A percentile compares a stretch with the other conserved stretches of the same genome.
Evolutionary conservation across 768 basidiomycete species (phyloP).

Genomic region (Lactarius trivialis): DNA sequence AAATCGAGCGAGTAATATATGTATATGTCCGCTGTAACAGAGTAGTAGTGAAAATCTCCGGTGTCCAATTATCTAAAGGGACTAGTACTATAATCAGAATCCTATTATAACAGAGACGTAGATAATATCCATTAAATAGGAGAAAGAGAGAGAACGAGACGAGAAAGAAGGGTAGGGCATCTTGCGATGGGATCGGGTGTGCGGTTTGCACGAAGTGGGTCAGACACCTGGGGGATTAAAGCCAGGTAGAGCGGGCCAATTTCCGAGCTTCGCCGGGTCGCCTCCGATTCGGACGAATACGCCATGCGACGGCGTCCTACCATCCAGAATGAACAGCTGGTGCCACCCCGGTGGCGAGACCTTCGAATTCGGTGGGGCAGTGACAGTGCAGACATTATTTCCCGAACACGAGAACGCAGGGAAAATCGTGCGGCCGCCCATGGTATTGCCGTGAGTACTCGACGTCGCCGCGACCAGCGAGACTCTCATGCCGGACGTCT

Average conservation of each 20-base stretch:
- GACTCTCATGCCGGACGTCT: constrained; percentile 45
- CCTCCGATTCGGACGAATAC: constrained; percentile 77
- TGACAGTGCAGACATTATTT: constrained; percentile 60
- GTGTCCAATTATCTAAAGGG: too few species aligned
- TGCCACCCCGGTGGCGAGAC: constrained; percentile 76
- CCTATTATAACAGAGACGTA: too few species aligned
- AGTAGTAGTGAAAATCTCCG: too few species aligned
- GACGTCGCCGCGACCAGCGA: constrained; percentile 73
- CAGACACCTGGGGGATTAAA: constrained; percentile 61
- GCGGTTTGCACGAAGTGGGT: neutral
- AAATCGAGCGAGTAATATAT: too few species aligned
- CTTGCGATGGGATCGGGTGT: too few species aligned
- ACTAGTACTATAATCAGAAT: too few species aligned
- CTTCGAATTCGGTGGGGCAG: constrained; percentile 62
- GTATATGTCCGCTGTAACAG: too few species aligned
- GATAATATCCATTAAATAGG: too few species aligned
- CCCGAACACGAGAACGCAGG: constrained; percentile 65
- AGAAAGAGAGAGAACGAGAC: too few species aligned
- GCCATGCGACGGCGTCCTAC: constrained; percentile 70
- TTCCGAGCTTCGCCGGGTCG: constrained; percentile 60
- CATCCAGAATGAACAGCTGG: constrained; percentile 69
- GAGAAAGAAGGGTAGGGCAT: too few species aligned
- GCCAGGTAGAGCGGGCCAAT: constrained; percentile 66
- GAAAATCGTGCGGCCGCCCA: constrained; percentile 68
- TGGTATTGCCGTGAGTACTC: constrained; percentile 70